A percentile compares a stretch with the other conserved stretches of the same genome.
Conservation (phyloP, 345 rosid genomes). For the Pistacia atlantica region DNA sequence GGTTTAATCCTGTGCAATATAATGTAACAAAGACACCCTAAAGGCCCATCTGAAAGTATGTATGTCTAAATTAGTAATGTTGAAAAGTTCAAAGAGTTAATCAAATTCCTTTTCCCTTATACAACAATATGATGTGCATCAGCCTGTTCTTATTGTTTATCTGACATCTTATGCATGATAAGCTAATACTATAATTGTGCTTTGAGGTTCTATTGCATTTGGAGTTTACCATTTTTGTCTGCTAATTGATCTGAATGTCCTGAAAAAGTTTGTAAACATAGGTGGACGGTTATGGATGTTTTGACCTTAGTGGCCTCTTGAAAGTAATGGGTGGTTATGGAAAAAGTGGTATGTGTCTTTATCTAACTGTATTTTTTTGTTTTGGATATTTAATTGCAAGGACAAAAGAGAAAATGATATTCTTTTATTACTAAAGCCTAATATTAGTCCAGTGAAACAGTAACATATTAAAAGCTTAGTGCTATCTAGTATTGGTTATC, state of each 20-base stretch:
- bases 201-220: neutral
- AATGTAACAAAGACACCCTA: too few species aligned
- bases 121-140: neutral
- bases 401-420: neutral
- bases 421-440: neutral
- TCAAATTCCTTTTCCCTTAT: neutral
- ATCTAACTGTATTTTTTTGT: neutral
- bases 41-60: neutral
- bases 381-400: neutral
- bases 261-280: constrained; percentile 15
- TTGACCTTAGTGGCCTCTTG: constrained; percentile 62
- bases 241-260: neutral
- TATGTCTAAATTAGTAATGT: neutral
- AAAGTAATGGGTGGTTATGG: constrained; percentile 65
- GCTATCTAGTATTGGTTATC: neutral
- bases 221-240: neutral
- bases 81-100: neutral
- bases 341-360: constrained; percentile 41
- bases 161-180: constrained; percentile 1
- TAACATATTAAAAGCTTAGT: neutral
- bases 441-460: neutral
- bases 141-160: neutral
- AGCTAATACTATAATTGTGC: neutral
- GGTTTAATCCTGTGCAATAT: too few species aligned
- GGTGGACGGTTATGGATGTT: constrained; percentile 58